These are phyloP conservation scores for Mucor velutinosus DNA, from an alignment of 371 early-diverging fungal genomes.

Conservation along the genomic window DNA sequence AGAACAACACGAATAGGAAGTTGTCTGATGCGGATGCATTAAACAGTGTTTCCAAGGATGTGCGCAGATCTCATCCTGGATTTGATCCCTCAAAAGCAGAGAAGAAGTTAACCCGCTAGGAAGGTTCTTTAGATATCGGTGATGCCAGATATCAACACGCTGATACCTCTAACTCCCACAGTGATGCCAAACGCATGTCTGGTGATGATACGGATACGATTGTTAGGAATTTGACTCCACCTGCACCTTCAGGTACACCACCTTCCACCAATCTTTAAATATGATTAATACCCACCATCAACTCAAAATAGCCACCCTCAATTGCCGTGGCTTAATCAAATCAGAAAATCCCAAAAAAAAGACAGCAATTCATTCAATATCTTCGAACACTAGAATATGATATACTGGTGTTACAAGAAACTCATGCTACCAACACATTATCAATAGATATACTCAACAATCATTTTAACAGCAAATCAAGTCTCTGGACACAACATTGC, in stretches of 20 bases:
- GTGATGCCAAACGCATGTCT: neutral
- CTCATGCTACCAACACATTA: neutral
- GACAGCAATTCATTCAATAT: constrained; percentile 1
- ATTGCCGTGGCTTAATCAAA: constrained; percentile 19
- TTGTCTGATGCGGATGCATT: no score
- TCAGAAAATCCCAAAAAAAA: neutral
- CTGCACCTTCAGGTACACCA: neutral
- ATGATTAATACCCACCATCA: neutral
- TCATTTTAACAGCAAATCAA: neutral
- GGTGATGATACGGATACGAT: no score
- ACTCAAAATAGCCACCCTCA: constrained; percentile 14
- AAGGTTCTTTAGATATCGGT: no score
- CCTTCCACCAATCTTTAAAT: neutral
- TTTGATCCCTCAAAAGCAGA: no score
- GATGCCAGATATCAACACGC: no score
- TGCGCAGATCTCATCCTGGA: no score
- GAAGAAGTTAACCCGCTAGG: no score
- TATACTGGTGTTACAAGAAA: constrained; percentile 13
- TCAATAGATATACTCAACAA: neutral
- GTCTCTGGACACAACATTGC: neutral
- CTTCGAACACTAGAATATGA: neutral
- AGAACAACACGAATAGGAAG: no score
- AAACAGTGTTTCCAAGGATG: neutral
- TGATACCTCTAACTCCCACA: no score
- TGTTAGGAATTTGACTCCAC: neutral